phyloP scores from a whole-genome alignment of 2,329 filamentous ascomycete species.

The Microcyclosporella mali region DNA sequence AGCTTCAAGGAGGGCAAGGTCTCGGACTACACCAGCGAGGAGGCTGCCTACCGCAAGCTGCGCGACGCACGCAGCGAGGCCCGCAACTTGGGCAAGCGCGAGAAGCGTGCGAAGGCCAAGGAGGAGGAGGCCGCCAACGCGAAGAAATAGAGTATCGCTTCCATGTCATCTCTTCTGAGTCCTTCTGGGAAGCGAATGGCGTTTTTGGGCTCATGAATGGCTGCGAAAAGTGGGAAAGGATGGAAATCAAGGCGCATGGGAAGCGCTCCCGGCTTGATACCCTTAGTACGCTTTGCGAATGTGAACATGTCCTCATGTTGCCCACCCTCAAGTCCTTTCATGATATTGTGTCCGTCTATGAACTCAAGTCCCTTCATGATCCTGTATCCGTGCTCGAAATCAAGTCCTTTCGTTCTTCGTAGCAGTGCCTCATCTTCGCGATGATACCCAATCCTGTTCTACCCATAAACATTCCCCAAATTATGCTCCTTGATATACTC shows the following conservation, averaged over 20 bases:
- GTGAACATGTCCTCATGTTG: too few species aligned
- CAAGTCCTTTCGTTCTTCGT: too few species aligned
- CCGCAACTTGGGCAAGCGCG: conserved; percentile 73
- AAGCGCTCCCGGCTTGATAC: too few species aligned
- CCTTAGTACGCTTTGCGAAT: too few species aligned
- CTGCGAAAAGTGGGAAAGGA: too few species aligned
- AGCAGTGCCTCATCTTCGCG: too few species aligned
- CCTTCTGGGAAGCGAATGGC: conserved; percentile 13
- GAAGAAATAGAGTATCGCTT: conserved; percentile 64
- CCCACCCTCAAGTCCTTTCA: too few species aligned
- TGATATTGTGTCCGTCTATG: too few species aligned
- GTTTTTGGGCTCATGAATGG: too few species aligned
- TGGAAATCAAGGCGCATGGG: too few species aligned
- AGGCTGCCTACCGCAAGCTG: conserved; percentile 81
- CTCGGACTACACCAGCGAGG: conserved; percentile 62
- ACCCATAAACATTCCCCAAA: conserved; percentile 35
- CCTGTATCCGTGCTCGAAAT: too few species aligned
- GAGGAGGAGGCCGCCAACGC: conserved; percentile 68
- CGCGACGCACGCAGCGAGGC: conserved; percentile 78
- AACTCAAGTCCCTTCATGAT: too few species aligned
- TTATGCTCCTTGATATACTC: conserved; percentile 76
- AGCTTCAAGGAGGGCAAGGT: conserved; percentile 79
- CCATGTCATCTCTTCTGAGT: conserved; percentile 9
- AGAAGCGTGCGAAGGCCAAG: conserved; percentile 89
- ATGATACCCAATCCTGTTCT: neutral